These are phyloP conservation scores for Aspergillus sp. DNA, from an alignment of 2,329 filamentous ascomycete genomes.

Conservation along the genomic window DNA sequence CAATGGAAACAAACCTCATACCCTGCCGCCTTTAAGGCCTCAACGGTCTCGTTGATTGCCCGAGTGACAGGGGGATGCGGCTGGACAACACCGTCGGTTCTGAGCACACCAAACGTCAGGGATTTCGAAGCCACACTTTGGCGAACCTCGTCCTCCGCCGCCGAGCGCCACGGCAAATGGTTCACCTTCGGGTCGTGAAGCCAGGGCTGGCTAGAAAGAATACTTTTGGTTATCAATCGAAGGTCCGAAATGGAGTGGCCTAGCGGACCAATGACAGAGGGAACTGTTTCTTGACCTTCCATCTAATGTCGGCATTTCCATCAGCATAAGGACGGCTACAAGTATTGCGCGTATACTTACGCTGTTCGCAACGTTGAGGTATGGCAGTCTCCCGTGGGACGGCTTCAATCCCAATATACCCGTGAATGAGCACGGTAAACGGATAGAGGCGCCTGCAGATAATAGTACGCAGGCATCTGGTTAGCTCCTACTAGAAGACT, in stretches of 20 bases:
- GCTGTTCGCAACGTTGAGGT: neutral
- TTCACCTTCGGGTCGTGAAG: too few species aligned
- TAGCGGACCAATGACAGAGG: too few species aligned
- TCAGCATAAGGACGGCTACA: too few species aligned
- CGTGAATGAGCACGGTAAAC: neutral
- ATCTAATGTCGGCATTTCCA: too few species aligned
- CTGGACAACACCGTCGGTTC: neutral
- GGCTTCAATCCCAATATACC: neutral
- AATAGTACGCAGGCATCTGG: neutral
- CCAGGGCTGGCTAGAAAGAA: too few species aligned
- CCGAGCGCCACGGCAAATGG: too few species aligned
- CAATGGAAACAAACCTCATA: neutral
- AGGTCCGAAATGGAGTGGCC: too few species aligned
- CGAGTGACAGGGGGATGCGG: neutral
- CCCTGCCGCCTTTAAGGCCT: neutral
- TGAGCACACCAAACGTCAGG: neutral
- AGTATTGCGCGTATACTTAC: neutral
- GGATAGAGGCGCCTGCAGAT: neutral
- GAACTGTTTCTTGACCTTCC: too few species aligned
- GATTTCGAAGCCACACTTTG: too few species aligned
- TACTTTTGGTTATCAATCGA: too few species aligned
- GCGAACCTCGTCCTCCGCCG: too few species aligned
- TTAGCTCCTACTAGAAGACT: neutral
- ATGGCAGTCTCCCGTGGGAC: neutral
- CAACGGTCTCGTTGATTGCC: neutral